These are phyloP conservation scores for Dryas octopetala DNA, from an alignment of 306 rosid genomes.

Conservation along the genomic window DNA sequence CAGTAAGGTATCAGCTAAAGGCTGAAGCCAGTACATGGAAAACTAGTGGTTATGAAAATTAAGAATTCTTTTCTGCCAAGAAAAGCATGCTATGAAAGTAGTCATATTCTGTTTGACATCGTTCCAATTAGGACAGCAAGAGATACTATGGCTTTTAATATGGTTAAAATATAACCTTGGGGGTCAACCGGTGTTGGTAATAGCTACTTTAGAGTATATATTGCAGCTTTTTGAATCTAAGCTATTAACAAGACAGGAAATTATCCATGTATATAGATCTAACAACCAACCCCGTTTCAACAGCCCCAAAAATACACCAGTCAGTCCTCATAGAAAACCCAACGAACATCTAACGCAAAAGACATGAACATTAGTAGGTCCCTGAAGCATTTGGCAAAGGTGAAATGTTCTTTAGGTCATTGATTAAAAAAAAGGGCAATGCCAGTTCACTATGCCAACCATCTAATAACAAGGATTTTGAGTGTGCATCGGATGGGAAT, in stretches of 20 bases:
- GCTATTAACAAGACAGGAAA: background rate
- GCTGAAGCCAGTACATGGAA: conserved; percentile 4
- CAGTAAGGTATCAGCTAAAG: conserved; percentile 3
- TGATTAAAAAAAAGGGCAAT: background rate
- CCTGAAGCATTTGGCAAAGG: background rate
- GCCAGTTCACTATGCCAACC: background rate
- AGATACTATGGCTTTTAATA: conserved; percentile 2
- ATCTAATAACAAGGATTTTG: background rate
- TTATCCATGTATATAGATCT: background rate
- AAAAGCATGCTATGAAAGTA: background rate
- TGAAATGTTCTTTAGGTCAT: background rate
- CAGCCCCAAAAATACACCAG: conserved; percentile 11
- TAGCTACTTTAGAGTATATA: background rate
- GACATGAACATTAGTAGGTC: background rate
- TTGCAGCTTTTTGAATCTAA: background rate
- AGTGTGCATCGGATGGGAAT: background rate
- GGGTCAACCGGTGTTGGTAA: background rate
- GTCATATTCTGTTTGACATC: background rate
- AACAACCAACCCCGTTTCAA: background rate
- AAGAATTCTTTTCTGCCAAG: background rate
- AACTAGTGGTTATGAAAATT: background rate
- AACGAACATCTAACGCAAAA: background rate
- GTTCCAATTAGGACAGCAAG: background rate
- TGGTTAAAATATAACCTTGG: background rate
- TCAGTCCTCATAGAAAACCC: background rate